Percentiles rank a stretch among this genome's conserved stretches.
Evolutionary conservation across 495 filamentous ascomycete species (phyloP).

Genomic region (Aspergillus kassunensis): DNA sequence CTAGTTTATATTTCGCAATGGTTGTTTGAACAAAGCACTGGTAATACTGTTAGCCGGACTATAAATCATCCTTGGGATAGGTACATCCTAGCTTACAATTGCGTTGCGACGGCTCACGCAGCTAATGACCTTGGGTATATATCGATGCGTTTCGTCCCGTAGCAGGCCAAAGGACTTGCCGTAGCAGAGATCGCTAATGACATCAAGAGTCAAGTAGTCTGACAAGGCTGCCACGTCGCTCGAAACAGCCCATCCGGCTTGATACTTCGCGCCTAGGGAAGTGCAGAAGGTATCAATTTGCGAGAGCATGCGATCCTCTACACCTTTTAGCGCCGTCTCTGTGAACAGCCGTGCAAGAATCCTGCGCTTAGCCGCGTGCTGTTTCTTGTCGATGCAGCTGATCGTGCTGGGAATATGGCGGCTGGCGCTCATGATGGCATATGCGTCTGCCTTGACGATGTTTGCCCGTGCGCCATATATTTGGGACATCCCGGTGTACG

Average conservation of each 20-base stretch:
- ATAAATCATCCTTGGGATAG: too few species aligned
- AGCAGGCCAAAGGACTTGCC: neutral
- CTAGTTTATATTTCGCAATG: too few species aligned
- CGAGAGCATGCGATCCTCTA: neutral
- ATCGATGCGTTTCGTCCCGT: too few species aligned
- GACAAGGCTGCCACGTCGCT: slow-evolving; percentile 13
- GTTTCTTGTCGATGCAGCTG: slow-evolving; percentile 32
- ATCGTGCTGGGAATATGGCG: slow-evolving; percentile 34
- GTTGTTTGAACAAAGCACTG: too few species aligned
- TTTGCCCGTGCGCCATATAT: neutral
- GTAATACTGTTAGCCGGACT: too few species aligned
- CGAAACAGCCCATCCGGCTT: too few species aligned
- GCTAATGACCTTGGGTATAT: too few species aligned
- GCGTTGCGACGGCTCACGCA: too few species aligned
- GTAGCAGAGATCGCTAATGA: neutral
- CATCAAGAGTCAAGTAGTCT: slow-evolving; percentile 17
- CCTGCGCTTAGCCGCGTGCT: slow-evolving; percentile 23
- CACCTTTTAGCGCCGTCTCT: neutral
- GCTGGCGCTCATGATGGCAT: slow-evolving; percentile 25
- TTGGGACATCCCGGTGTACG: neutral
- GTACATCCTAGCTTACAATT: too few species aligned
- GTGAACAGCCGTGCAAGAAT: slow-evolving; percentile 4
- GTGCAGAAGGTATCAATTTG: slow-evolving; percentile 1
- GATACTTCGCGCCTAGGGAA: neutral
- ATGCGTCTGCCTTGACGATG: slow-evolving; percentile 9